phyloP scores from a whole-genome alignment of 2,329 filamentous ascomycete species.

The Fusarium cyanostomum region DNA sequence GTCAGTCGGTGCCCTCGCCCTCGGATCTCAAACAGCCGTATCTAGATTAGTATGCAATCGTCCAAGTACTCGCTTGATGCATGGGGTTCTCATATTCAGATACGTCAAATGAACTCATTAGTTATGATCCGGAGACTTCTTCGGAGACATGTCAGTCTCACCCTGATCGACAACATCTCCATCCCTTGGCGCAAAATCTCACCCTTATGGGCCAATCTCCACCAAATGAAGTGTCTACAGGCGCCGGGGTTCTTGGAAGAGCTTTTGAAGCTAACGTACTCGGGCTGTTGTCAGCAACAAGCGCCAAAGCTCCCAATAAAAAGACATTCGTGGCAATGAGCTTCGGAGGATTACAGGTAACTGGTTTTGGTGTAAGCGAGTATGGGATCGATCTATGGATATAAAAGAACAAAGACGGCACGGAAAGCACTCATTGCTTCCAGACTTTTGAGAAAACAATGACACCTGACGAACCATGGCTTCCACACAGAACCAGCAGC shows the following conservation, averaged over 20 bases:
- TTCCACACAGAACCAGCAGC: conserved; percentile 14
- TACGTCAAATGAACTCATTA: background rate
- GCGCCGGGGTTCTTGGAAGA: background rate
- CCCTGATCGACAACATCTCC: background rate
- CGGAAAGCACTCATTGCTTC: background rate
- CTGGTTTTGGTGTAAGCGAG: background rate
- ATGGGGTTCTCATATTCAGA: too few species aligned
- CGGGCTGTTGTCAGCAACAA: background rate
- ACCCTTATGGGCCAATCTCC: background rate
- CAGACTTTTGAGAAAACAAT: background rate
- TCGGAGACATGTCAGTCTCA: conserved; percentile 3
- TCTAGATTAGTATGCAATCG: too few species aligned
- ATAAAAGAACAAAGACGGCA: conserved; percentile 4
- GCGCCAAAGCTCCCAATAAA: background rate
- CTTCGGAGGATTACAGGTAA: background rate
- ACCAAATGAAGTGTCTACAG: background rate
- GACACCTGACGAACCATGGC: conserved; percentile 19
- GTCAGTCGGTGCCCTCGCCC: too few species aligned
- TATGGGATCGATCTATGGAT: background rate
- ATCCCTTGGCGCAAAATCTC: background rate
- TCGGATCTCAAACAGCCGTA: too few species aligned
- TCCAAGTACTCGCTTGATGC: too few species aligned
- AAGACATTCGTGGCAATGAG: background rate
- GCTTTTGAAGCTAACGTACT: background rate
- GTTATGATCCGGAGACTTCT: background rate